A percentile compares a stretch with the other conserved stretches of the same genome.
Evolutionary conservation across 108 stramenopile genomes (phyloP).

Genomic region (Cyclostephanos invisitatus): DNA sequence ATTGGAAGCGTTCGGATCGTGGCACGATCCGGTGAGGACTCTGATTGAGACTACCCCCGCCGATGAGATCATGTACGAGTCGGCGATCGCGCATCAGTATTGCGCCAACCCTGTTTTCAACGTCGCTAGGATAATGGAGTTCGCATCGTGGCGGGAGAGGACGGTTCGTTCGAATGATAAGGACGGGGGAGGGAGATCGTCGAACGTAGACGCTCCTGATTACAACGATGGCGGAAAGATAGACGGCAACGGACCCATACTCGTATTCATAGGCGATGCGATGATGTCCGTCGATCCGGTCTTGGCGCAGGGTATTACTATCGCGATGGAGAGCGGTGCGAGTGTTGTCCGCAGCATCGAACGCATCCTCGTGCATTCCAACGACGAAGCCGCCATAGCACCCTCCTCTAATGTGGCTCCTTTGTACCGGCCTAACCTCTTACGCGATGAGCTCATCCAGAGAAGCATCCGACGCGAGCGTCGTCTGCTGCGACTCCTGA

Average conservation of each 20-base stretch:
- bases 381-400: background rate
- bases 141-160: slow-evolving; percentile 18
- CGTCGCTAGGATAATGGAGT: slow-evolving; percentile 56
- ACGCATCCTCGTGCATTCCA: slow-evolving; percentile 21
- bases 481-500: slow-evolving; percentile 70
- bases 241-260: slow-evolving; percentile 61
- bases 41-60: slow-evolving; percentile 81
- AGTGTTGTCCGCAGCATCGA: slow-evolving; percentile 53
- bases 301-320: slow-evolving; percentile 85
- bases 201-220: background rate
- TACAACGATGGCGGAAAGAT: slow-evolving; percentile 2
- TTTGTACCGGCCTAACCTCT: slow-evolving; percentile 51
- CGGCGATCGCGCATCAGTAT: slow-evolving; percentile 75
- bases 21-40: slow-evolving; percentile 80
- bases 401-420: slow-evolving; percentile 4
- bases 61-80: slow-evolving; percentile 76
- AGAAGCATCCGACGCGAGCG: slow-evolving; percentile 52
- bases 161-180: slow-evolving; percentile 7
- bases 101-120: slow-evolving; percentile 69
- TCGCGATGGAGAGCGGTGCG: slow-evolving; percentile 85
- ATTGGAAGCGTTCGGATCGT: slow-evolving; percentile 67
- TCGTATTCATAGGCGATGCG: slow-evolving; percentile 80
- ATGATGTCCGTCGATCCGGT: slow-evolving; percentile 90
- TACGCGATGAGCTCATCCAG: slow-evolving; percentile 57
- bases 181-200: background rate